Evolutionary conservation across 2,329 filamentous ascomycete genomes (phyloP).

Genomic region (Fusarium austroafricanum): DNA sequence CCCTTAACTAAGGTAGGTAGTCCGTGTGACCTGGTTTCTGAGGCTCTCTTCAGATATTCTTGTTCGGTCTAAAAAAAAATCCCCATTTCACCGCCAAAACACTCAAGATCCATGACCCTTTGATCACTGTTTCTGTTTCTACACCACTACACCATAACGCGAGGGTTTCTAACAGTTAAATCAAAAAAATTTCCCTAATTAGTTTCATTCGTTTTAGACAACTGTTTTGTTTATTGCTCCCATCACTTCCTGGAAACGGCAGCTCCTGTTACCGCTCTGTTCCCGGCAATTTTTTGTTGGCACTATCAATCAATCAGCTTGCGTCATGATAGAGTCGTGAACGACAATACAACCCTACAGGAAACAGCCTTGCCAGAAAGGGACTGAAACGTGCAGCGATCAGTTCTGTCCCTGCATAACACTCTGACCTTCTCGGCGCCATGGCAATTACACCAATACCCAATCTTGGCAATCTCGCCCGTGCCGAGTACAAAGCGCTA

Average conservation of each 20-base stretch:
- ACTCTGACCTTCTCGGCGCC: not conserved
- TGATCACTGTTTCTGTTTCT: conserved; percentile 7
- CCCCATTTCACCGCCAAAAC: conserved; percentile 22
- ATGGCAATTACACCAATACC: conserved; percentile 19
- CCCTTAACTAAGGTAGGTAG: not conserved
- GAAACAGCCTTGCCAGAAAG: not conserved
- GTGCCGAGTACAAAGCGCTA: conserved; percentile 50
- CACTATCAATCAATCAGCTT: not conserved
- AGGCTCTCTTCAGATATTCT: conserved; percentile 10
- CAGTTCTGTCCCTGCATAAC: not conserved
- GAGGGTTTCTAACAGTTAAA: not conserved
- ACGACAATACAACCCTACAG: conserved; percentile 24
- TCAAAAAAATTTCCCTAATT: not conserved
- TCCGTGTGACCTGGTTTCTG: conserved; percentile 11
- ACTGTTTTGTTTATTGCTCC: not conserved
- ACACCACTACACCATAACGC: not conserved
- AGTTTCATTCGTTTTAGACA: not conserved
- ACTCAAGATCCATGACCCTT: conserved; percentile 31
- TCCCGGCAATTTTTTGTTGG: not conserved
- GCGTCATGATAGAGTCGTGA: conserved; percentile 29
- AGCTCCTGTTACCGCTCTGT: conserved; percentile 1
- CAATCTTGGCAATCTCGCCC: conserved; percentile 45
- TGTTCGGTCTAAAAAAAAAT: conserved; percentile 6
- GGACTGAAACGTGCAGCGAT: not conserved
- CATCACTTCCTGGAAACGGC: not conserved